A percentile compares a stretch with the other conserved stretches of the same genome.
Evolutionary conservation across 371 early-diverging fungal species (phyloP).

Genomic region (Chytridium lagenaria): DNA sequence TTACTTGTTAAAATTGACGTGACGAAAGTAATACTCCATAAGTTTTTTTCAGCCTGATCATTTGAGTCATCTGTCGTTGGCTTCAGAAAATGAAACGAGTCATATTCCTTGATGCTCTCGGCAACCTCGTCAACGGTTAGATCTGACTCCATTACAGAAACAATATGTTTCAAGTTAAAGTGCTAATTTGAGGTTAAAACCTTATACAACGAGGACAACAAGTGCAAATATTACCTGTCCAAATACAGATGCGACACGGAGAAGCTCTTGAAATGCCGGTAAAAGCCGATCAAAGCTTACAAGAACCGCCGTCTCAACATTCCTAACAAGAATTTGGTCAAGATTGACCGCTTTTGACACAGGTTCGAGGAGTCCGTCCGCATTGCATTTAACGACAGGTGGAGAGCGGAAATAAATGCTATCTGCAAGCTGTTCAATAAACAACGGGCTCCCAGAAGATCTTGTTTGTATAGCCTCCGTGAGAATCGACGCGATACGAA

Average conservation of each 20-base stretch:
- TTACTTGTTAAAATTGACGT: conserved; percentile 20
- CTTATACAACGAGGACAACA: not conserved
- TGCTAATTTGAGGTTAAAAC: not conserved
- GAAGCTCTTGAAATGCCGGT: conserved; percentile 14
- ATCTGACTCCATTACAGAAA: conserved; percentile 26
- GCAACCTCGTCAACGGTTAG: conserved; percentile 29
- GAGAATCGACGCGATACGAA: conserved; percentile 19
- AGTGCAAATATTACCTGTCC: conserved; percentile 30
- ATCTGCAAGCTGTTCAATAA: conserved; percentile 37
- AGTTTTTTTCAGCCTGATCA: conserved; percentile 4
- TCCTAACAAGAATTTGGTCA: conserved; percentile 32
- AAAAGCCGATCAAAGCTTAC: conserved; percentile 14
- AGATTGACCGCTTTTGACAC: conserved; percentile 25
- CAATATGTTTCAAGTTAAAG: conserved; percentile 30
- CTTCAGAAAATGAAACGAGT: conserved; percentile 28
- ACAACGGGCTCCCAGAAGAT: conserved; percentile 34
- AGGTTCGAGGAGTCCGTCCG: conserved; percentile 23
- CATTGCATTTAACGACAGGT: conserved; percentile 26
- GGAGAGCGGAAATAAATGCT: conserved; percentile 30
- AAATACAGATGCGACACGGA: conserved; percentile 20
- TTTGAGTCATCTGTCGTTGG: not conserved
- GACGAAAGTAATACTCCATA: conserved; percentile 15
- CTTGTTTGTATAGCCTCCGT: conserved; percentile 26
- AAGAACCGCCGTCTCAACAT: conserved; percentile 29
- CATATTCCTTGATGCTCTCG: conserved; percentile 20